These are phyloP conservation scores for Sporobolomyces phaffii DNA, from an alignment of 768 basidiomycete genomes.

Conservation along the genomic window DNA sequence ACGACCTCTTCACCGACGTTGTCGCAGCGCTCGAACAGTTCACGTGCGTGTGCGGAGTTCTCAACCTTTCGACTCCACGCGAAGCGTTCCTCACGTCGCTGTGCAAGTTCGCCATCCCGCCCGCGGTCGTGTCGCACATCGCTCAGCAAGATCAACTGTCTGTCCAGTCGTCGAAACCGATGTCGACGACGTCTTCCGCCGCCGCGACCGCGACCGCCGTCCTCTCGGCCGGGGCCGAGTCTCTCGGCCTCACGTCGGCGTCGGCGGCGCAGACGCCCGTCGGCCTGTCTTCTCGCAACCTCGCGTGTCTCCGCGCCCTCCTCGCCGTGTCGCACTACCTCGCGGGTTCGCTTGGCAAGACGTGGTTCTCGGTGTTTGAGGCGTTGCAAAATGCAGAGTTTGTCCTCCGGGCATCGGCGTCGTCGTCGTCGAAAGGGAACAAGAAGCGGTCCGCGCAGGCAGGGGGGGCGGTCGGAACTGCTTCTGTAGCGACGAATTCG, in stretches of 20 bases:
- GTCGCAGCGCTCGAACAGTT: slow-evolving; percentile 74
- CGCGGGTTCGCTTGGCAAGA: slow-evolving; percentile 75
- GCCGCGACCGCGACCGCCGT: slow-evolving; percentile 35
- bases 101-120: slow-evolving; percentile 86
- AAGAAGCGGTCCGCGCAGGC: slow-evolving; percentile 29
- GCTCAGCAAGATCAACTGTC: slow-evolving; percentile 50
- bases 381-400: slow-evolving; percentile 91
- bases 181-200: slow-evolving; percentile 15
- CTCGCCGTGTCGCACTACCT: slow-evolving; percentile 71
- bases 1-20: slow-evolving; percentile 82
- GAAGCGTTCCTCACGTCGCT: slow-evolving; percentile 88
- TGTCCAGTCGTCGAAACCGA: no score
- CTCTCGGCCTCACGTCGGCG: slow-evolving; percentile 43
- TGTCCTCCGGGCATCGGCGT: slow-evolving; percentile 53
- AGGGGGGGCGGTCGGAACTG: neutral
- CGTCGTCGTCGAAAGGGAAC: slow-evolving; percentile 19
- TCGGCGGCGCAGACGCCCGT: slow-evolving; percentile 7
- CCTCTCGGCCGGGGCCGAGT: slow-evolving; percentile 44
- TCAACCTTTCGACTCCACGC: slow-evolving; percentile 76
- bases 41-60: slow-evolving; percentile 79
- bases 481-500: slow-evolving; percentile 8
- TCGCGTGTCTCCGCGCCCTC: slow-evolving; percentile 80
- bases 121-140: slow-evolving; percentile 76
- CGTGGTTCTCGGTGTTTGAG: slow-evolving; percentile 88
- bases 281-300: slow-evolving; percentile 77